Evolutionary conservation across 129 eudicot species (phyloP).

Genomic region (Logfia minima): DNA sequence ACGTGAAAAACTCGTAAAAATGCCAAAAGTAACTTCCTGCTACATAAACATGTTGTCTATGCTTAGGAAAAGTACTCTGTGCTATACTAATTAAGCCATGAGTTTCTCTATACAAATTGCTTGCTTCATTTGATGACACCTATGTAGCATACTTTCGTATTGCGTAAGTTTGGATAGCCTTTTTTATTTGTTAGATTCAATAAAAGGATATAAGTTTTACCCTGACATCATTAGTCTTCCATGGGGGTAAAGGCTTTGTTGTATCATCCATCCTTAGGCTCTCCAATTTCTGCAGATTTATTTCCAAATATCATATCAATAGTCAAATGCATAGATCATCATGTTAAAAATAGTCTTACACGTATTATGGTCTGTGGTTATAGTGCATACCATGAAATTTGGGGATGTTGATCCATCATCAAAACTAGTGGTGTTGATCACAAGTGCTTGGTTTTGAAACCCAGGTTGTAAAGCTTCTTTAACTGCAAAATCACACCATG

Average conservation of each 20-base stretch:
- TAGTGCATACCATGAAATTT: slow-evolving; percentile 29
- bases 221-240: slow-evolving; percentile 92
- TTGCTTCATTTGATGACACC: background rate
- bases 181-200: background rate
- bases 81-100: background rate
- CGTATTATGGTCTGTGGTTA: background rate
- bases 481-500: slow-evolving; percentile 95
- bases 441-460: slow-evolving; percentile 50
- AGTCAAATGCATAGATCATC: background rate
- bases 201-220: slow-evolving; percentile 36
- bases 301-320: background rate
- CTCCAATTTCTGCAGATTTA: slow-evolving; percentile 58
- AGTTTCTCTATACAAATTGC: background rate
- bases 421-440: slow-evolving; percentile 40
- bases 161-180: background rate
- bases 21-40: background rate
- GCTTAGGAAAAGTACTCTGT: too few relatives aligned
- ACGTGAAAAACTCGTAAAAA: background rate
- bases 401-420: slow-evolving; percentile 47
- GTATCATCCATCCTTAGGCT: slow-evolving; percentile 53
- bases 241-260: slow-evolving; percentile 61
- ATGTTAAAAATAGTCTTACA: background rate
- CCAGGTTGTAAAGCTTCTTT: slow-evolving; percentile 77
- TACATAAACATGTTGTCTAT: too few relatives aligned
- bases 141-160: background rate